A percentile compares a stretch with the other conserved stretches of the same genome.
Evolutionary conservation across 192 early-diverging fungal genomes (phyloP).

Genomic region (Ambispora gerdemannii): DNA sequence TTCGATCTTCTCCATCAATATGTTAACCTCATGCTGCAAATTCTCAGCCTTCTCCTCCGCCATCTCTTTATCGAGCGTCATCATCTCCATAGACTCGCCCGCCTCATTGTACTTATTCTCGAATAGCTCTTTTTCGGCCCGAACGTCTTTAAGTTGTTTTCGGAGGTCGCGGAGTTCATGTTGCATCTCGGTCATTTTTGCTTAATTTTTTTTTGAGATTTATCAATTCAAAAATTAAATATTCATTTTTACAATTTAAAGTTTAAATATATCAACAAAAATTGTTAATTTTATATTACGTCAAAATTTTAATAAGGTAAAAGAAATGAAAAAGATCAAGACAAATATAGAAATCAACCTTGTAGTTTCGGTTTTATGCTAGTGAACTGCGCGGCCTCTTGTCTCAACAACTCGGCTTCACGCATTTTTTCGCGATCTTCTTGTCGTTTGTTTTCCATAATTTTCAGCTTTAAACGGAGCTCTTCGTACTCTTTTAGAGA

Average conservation of each 20-base stretch:
- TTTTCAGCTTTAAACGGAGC: constrained; percentile 68
- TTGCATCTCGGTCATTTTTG: constrained; percentile 69
- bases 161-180: constrained; percentile 66
- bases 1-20: constrained; percentile 76
- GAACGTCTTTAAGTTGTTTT: constrained; percentile 52
- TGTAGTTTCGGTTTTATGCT: constrained; percentile 64
- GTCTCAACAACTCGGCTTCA: constrained; percentile 67
- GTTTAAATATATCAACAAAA: too few species aligned
- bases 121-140: constrained; percentile 58
- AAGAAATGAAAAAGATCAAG: not conserved
- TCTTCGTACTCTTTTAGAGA: constrained; percentile 76
- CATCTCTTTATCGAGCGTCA: constrained; percentile 87
- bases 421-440: constrained; percentile 74
- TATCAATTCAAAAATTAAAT: not conserved
- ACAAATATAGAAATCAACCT: constrained; percentile 34
- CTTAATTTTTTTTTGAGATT: constrained; percentile 28
- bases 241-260: too few species aligned
- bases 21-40: constrained; percentile 65
- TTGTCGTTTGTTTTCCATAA: constrained; percentile 75
- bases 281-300: too few species aligned
- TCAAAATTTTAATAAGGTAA: not conserved
- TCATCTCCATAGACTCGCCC: constrained; percentile 78
- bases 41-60: constrained; percentile 83
- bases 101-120: constrained; percentile 72
- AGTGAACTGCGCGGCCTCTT: constrained; percentile 69